These are phyloP conservation scores for Neurospora sp. DNA, from an alignment of 495 filamentous ascomycete species.

Conservation along the genomic window DNA sequence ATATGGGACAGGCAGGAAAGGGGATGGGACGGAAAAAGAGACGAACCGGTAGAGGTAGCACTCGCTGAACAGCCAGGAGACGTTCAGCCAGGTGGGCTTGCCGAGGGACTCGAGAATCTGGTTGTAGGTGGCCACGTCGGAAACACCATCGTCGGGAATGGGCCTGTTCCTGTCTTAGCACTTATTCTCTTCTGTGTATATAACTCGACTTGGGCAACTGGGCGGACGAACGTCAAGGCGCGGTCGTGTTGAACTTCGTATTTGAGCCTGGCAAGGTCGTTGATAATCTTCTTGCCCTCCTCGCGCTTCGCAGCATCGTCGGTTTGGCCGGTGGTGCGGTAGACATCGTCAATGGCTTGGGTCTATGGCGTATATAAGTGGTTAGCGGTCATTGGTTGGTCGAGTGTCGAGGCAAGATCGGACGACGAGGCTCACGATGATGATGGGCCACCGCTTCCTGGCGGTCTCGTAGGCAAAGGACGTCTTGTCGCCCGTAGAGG, in stretches of 20 bases:
- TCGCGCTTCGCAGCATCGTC: slow-evolving; percentile 51
- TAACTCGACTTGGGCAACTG: not conserved
- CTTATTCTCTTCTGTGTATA: not conserved
- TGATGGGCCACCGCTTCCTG: slow-evolving; percentile 83
- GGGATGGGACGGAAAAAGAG: too few relatives aligned
- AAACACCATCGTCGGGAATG: slow-evolving; percentile 66
- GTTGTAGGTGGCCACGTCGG: slow-evolving; percentile 79
- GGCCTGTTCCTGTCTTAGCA: slow-evolving; percentile 42
- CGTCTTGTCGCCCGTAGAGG: slow-evolving; percentile 64
- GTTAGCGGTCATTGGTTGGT: not conserved
- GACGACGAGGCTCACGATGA: slow-evolving; percentile 57
- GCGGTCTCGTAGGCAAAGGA: slow-evolving; percentile 83
- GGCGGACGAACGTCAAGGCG: slow-evolving; percentile 55
- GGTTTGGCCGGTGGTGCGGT: slow-evolving; percentile 57
- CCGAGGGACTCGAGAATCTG: slow-evolving; percentile 68
- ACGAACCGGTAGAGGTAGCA: slow-evolving; percentile 92
- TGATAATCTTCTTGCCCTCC: slow-evolving; percentile 81
- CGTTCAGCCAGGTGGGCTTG: slow-evolving; percentile 67
- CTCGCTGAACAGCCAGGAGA: slow-evolving; percentile 81
- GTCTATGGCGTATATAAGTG: slow-evolving; percentile 48
- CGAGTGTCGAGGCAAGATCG: not conserved
- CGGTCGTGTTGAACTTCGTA: slow-evolving; percentile 93
- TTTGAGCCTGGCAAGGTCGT: slow-evolving; percentile 72
- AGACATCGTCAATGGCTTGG: slow-evolving; percentile 86
- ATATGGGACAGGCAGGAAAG: too few relatives aligned